Conservation (phyloP, 306 rosid species). For the cucumber (Cucumis sativus) region Cucumber_9930_V3 NC_026655.2:4500501-4501000, state of each 20-base stretch:
- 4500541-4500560: not conserved
- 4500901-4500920: conserved; percentile 65
- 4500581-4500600: not conserved
- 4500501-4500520: not conserved
- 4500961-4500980: not conserved
- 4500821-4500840: conserved; percentile 4
- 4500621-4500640: not conserved
- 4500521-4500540: not conserved
- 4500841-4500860: conserved; percentile 45
- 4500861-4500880: conserved; percentile 92
- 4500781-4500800: not conserved
- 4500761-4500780: not conserved
- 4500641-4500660: too few relatives aligned
- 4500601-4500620: not conserved
- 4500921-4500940: conserved; percentile 95
- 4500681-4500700: not conserved
- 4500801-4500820: not conserved
- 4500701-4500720: not conserved
- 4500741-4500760: not conserved
- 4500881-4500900: conserved; percentile 80
- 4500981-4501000: not conserved
- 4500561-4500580: not conserved
- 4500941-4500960: not conserved
- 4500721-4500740: not conserved
- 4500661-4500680: too few relatives aligned